Base-by-base conservation (phyloP, 768 basidiomycete species). In the Hypsizygus marmoreus region DNA sequence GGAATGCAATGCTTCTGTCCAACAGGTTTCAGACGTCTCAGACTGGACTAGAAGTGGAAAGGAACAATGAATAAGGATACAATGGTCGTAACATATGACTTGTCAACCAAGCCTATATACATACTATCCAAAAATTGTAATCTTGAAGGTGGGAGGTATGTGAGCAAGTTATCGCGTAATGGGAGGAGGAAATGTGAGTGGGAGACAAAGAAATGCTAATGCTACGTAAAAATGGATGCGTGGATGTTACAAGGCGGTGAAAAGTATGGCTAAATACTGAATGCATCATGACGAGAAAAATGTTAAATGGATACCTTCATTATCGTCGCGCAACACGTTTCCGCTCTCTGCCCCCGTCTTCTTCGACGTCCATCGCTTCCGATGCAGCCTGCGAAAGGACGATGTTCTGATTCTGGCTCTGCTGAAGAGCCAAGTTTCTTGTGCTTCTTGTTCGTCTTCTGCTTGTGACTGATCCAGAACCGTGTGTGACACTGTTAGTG, bases 281-380 rank as follows among this genome's bases (percentile, higher is more conserved):
- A 11, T n/a, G n/a, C n/a, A n/a, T n/a, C n/a, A n/a, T n/a, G n/a
- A n/a, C n/a, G n/a, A n/a, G n/a, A n/a, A n/a, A n/a, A n/a, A n/a
- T n/a, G n/a, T n/a, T n/a, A n/a, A n/a, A n/a, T n/a, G n/a, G n/a
- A n/a, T n/a, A n/a, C n/a, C n/a, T n/a, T n/a, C n/a, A n/a, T 71
- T 60, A 89, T 51, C 88, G 72, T 56, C 88, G 73, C 8, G 86
- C 75, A 25, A 86, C 76, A 36, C 88, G 76, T 59, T 91, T 91
- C 58, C 88, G 71, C 58, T 90, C 88, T 43, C 87, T 75, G 2
- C 74, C 75, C 12, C 76, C 76, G 11, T 87, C 86, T 41, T 90
- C 88, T 55, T 91, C 88, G 13, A 89, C 71, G 31, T 90, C 86
- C 80, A 89, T 88, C 49, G 76, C 78, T 38, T 80, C 78, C 19